Conservation (phyloP, 2,329 filamentous ascomycete genomes). For the Alternaria arborescens region DNA sequence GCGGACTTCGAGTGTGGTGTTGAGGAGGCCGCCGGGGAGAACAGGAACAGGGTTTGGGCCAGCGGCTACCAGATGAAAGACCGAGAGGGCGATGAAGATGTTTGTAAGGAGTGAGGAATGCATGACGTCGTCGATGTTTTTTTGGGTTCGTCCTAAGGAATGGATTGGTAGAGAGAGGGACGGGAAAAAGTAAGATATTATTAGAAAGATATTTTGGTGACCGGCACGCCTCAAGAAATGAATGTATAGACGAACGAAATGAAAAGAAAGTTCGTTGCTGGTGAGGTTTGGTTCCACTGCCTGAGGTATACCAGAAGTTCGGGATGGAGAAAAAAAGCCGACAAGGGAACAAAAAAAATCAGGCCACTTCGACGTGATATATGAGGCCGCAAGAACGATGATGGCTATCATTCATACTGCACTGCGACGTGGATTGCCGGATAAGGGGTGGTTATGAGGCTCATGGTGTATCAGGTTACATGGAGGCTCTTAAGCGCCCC, state of each 20-base stretch:
- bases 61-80: conserved; percentile 32
- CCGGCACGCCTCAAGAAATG: conserved; percentile 41
- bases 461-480: conserved; percentile 36
- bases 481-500: conserved; percentile 33
- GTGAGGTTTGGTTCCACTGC: conserved; percentile 20
- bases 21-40: conserved; percentile 5
- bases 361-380: conserved; percentile 44
- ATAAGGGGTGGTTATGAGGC: conserved; percentile 37
- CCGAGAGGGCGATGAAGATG: conserved; percentile 37
- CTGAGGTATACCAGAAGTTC: conserved; percentile 33
- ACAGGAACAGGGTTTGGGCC: conserved; percentile 16
- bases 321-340: conserved; percentile 23
- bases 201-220: conserved; percentile 28
- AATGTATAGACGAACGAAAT: conserved; percentile 28
- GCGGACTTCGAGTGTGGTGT: conserved; percentile 34
- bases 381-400: conserved; percentile 33
- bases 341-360: conserved; percentile 37
- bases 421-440: conserved; percentile 42
- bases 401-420: conserved; percentile 36
- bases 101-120: conserved; percentile 36
- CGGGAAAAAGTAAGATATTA: conserved; percentile 21
- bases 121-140: conserved; percentile 20
- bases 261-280: conserved; percentile 10
- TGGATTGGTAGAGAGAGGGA: neutral
- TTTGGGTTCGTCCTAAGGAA: neutral